Conservation (phyloP, 2,329 filamentous ascomycete species). For the Stachybotrys chlorohalonatus region DNA sequence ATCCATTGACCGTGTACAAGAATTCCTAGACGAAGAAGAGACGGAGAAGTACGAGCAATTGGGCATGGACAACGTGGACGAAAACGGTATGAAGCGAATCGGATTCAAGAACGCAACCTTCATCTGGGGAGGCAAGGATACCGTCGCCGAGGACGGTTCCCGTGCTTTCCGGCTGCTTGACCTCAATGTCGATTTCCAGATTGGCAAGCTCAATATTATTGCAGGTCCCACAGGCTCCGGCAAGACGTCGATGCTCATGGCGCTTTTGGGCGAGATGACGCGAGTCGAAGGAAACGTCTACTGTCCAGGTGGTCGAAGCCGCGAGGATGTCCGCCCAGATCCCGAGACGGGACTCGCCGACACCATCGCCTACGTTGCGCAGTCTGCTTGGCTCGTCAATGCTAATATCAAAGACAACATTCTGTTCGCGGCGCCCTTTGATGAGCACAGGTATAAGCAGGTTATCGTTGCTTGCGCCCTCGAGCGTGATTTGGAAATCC, state of each 20-base stretch:
- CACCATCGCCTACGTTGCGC: constrained; percentile 90
- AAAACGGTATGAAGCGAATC: constrained; percentile 64
- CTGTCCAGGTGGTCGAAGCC: constrained; percentile 75
- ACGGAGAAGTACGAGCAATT: constrained; percentile 92
- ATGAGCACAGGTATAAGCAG: constrained; percentile 74
- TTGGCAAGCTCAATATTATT: constrained; percentile 85
- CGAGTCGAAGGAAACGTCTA: constrained; percentile 70
- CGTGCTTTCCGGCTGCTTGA: constrained; percentile 78
- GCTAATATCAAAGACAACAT: constrained; percentile 96
- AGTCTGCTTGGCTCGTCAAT: constrained; percentile 95
- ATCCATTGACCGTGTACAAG: constrained; percentile 91
- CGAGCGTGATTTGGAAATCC: constrained; percentile 82
- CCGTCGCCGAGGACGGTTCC: constrained; percentile 53
- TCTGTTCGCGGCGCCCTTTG: constrained; percentile 71
- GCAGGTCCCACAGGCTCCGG: constrained; percentile 89
- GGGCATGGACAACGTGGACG: constrained; percentile 57
- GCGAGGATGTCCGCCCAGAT: constrained; percentile 75
- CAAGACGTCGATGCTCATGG: constrained; percentile 95
- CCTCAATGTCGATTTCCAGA: constrained; percentile 70
- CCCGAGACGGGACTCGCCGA: constrained; percentile 81
- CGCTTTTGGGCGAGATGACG: constrained; percentile 92
- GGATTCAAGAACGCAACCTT: constrained; percentile 80
- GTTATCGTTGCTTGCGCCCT: constrained; percentile 88
- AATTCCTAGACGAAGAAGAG: constrained; percentile 87
- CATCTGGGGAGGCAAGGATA: constrained; percentile 71